A percentile compares a stretch with the other conserved stretches of the same genome.
phyloP scores from a whole-genome alignment of 192 early-diverging fungal genomes.

The Coemansia brasiliensis region DNA sequence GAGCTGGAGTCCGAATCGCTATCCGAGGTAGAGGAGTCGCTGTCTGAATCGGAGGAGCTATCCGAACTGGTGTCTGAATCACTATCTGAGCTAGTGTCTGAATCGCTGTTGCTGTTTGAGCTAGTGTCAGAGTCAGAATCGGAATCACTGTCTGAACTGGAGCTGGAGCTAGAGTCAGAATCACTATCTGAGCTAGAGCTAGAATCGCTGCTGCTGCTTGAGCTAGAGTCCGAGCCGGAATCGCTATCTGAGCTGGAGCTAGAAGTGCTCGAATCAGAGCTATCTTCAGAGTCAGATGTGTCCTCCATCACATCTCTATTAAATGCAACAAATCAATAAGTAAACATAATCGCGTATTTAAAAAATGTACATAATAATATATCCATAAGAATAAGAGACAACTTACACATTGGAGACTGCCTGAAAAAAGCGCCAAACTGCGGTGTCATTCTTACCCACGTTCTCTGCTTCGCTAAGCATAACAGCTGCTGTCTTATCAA shows the following conservation, averaged over 20 bases:
- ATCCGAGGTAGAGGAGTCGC: slow-evolving; percentile 1
- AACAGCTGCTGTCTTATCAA: slow-evolving; percentile 22
- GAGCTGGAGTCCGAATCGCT: slow-evolving; percentile 4
- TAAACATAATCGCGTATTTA: too few relatives aligned
- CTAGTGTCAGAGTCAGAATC: neutral
- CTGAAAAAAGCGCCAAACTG: slow-evolving; percentile 12
- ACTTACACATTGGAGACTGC: neutral
- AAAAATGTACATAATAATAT: too few relatives aligned
- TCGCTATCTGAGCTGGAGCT: slow-evolving; percentile 9
- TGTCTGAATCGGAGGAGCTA: neutral
- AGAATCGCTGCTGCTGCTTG: slow-evolving; percentile 7
- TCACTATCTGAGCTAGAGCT: slow-evolving; percentile 1
- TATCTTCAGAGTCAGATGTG: neutral
- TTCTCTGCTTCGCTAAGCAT: slow-evolving; percentile 25
- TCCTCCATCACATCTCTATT: too few relatives aligned
- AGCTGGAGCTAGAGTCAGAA: slow-evolving; percentile 10
- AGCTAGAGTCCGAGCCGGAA: slow-evolving; percentile 14
- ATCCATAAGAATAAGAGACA: too few relatives aligned
- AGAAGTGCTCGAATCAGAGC: neutral
- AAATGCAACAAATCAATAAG: too few relatives aligned
- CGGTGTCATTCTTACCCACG: slow-evolving; percentile 8
- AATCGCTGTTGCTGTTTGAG: slow-evolving; percentile 9
- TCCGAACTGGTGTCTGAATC: neutral
- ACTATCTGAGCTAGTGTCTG: neutral
- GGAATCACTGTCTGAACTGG: slow-evolving; percentile 1